These are phyloP conservation scores for Trichophaea hybrida DNA, from an alignment of 2,329 filamentous ascomycete genomes.

Conservation along the genomic window DNA sequence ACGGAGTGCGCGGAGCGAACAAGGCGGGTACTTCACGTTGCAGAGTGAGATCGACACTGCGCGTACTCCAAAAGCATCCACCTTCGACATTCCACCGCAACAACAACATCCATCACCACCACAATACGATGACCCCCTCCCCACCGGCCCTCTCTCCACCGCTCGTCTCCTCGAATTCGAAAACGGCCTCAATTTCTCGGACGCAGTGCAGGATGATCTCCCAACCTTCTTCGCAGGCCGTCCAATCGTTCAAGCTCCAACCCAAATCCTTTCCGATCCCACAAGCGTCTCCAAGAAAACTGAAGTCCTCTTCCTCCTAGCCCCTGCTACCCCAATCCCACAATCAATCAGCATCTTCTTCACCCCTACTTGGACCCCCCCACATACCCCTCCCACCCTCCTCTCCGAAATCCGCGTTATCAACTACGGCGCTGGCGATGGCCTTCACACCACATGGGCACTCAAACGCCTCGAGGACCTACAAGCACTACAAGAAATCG, in stretches of 20 bases:
- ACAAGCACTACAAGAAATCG: conserved; percentile 18
- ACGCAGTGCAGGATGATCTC: conserved; percentile 14
- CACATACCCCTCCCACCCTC: background rate
- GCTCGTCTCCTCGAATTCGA: conserved; percentile 20
- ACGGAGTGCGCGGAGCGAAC: conserved; percentile 17
- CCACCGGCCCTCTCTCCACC: conserved; percentile 15
- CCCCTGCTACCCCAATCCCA: conserved; percentile 9
- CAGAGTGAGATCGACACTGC: conserved; percentile 11
- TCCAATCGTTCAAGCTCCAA: conserved; percentile 22
- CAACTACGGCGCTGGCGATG: conserved; percentile 52
- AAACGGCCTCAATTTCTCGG: conserved; percentile 18
- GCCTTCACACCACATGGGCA: conserved; percentile 81
- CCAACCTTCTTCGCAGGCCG: conserved; percentile 16
- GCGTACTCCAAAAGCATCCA: background rate
- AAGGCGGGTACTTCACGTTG: conserved; percentile 20
- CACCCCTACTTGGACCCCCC: conserved; percentile 16
- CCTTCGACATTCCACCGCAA: background rate
- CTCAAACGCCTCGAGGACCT: conserved; percentile 50
- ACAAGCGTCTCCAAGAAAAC: conserved; percentile 6
- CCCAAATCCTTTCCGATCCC: conserved; percentile 13
- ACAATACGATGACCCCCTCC: background rate
- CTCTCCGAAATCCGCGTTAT: background rate
- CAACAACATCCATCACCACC: background rate
- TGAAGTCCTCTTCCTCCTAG: conserved; percentile 17
- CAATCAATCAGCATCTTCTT: conserved; percentile 13